phyloP scores from a whole-genome alignment of 768 basidiomycete species.

The Suillus subluteus region DNA sequence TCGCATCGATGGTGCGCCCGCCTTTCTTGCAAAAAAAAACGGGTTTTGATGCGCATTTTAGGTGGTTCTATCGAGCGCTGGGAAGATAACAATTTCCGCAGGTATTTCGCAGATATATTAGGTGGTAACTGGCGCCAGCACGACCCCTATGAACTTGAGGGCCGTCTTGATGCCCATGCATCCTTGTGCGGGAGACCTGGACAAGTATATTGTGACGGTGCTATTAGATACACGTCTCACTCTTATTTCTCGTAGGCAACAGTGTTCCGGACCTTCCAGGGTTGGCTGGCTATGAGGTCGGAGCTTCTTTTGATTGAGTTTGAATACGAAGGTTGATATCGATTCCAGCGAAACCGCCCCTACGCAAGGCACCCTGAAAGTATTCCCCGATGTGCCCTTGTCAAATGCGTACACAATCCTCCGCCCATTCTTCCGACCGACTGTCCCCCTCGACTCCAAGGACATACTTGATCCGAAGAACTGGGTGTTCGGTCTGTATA shows the following conservation, averaged over 20 bases:
- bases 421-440: conserved; percentile 73
- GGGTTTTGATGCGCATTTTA: conserved; percentile 25
- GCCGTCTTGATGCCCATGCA: conserved; percentile 60
- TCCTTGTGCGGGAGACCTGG: conserved; percentile 64
- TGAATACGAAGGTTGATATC: conserved; percentile 13
- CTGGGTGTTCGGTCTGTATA: conserved; percentile 50
- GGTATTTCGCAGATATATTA: conserved; percentile 65
- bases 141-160: conserved; percentile 66
- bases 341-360: conserved; percentile 61
- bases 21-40: conserved; percentile 16
- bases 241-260: conserved; percentile 37
- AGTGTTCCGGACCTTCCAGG: conserved; percentile 70
- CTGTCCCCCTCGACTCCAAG: conserved; percentile 41
- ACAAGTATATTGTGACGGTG: conserved; percentile 40
- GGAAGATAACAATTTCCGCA: conserved; percentile 63
- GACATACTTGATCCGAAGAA: conserved; percentile 53
- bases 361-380: conserved; percentile 66
- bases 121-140: conserved; percentile 64
- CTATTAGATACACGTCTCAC: neutral
- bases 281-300: conserved; percentile 76
- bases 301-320: conserved; percentile 15
- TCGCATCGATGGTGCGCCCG: conserved; percentile 52
- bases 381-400: conserved; percentile 67
- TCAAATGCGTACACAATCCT: conserved; percentile 76
- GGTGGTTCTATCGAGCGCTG: conserved; percentile 79